Evolutionary conservation across 345 rosid genomes (phyloP), one percentile per base, ranked within the genome.

Genomic region (Corchorus capsularis): DNA sequence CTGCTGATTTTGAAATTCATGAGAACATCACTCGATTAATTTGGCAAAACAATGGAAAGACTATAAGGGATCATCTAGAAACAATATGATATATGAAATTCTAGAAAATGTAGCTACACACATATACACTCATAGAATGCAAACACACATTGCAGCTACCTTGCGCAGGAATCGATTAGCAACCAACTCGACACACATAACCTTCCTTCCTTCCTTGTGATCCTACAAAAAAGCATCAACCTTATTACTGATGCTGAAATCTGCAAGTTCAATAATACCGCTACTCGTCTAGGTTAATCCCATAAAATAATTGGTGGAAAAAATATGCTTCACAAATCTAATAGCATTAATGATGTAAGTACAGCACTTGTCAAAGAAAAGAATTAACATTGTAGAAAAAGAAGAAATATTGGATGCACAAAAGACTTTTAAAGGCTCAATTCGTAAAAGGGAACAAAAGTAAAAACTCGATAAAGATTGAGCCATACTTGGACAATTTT

Each of bases 91-190:
- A 56, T 69, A 34, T 73, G 41, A 66, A 64, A 72, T 39, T 47
- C 43, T 43, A 56, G 35, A 35, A 71, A 46, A 70, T 6, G n/a
- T 57, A 35, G 34, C 37, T 53, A 68, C 57, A 19, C 16, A 20
- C 15, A 56, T 1, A 34, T 37, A 72, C 22, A 27, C 54, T 27
- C 27, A 27, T 27, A 27, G 27, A 27, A 71, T 49, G 57, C 43
- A 11, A 75, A 12, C 22, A 34, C 6, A n/a, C 41, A 17, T 37
- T 17, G 17, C 45, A 60, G 78, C 57, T 59, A 96, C 97, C 98
- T 85, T 93, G 80, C 97, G 96, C n/a, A 96, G 87, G 86, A 93
- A 93, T 67, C 96, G 83, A 84, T 96, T 93, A 61, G 90, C 97
- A 67, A 96, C 92, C 76, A 96, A 91, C 85, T 96, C 99, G 71